phyloP scores from a whole-genome alignment of 1,139 yeast genomes.

The Yamadazyma oceani region DNA sequence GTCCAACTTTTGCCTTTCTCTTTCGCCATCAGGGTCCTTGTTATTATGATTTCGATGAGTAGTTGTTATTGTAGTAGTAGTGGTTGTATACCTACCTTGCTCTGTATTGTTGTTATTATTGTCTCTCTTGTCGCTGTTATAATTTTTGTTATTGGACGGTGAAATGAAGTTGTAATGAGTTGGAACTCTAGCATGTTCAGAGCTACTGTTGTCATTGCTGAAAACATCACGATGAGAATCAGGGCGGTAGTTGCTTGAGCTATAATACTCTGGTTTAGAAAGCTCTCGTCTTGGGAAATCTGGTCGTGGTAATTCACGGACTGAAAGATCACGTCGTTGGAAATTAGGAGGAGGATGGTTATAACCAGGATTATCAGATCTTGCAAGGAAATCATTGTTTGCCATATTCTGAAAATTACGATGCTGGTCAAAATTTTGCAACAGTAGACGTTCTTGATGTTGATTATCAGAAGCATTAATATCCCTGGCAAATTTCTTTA shows the following conservation, averaged over 20 bases:
- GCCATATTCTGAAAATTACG: too few species aligned
- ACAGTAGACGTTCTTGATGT: too few species aligned
- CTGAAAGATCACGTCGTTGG: not conserved
- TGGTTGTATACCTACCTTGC: conserved; percentile 9
- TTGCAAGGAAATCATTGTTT: not conserved
- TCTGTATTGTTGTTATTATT: too few species aligned
- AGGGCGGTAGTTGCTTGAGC: not conserved
- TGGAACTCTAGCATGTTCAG: too few species aligned
- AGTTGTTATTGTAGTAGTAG: conserved; percentile 18
- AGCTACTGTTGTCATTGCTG: too few species aligned
- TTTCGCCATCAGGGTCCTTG: not conserved
- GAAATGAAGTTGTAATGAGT: too few species aligned
- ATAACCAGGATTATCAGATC: conserved; percentile 1
- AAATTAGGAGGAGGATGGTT: not conserved
- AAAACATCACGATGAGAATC: too few species aligned
- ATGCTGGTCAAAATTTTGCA: too few species aligned
- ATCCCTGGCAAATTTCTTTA: not conserved
- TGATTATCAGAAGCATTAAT: too few species aligned
- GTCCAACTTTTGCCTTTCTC: conserved; percentile 4
- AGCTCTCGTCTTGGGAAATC: not conserved
- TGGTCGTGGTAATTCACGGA: not conserved
- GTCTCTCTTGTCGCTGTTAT: too few species aligned
- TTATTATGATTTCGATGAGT: conserved; percentile 10
- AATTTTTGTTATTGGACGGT: too few species aligned
- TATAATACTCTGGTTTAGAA: not conserved